Percentiles rank a stretch among this genome's conserved stretches.
These are phyloP conservation scores for Teratosphaeriaceae sp. DNA, from an alignment of 2,329 filamentous ascomycete species.

Conservation along the genomic window DNA sequence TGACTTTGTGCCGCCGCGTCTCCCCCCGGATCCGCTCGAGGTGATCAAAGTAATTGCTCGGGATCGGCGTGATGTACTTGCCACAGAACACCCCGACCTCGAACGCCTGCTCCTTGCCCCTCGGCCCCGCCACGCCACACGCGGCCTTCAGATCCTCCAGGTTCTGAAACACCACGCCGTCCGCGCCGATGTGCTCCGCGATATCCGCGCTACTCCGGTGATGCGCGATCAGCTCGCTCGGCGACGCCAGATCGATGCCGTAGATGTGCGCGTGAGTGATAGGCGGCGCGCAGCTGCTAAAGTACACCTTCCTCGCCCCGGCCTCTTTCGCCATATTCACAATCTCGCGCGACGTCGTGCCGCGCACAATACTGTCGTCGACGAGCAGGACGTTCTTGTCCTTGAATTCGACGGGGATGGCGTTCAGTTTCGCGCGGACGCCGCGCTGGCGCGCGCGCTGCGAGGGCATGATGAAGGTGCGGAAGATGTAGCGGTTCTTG, in stretches of 20 bases:
- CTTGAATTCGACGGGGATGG: conserved; percentile 78
- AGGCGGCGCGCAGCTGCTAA: conserved; percentile 74
- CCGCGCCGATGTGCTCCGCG: conserved; percentile 62
- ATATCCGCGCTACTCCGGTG: conserved; percentile 56
- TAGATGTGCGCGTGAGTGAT: conserved; percentile 84
- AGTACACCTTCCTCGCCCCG: conserved; percentile 73
- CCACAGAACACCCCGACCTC: conserved; percentile 92
- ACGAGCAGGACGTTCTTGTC: conserved; percentile 75
- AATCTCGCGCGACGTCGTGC: conserved; percentile 74
- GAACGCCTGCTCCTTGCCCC: conserved; percentile 57
- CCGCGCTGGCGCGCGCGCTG: conserved; percentile 76
- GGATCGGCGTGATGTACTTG: conserved; percentile 74
- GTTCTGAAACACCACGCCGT: conserved; percentile 69
- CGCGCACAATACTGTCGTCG: conserved; percentile 84
- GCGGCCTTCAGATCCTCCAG: conserved; percentile 74
- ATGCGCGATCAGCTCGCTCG: conserved; percentile 64
- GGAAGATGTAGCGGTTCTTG: conserved; percentile 84
- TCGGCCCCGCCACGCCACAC: conserved; percentile 64
- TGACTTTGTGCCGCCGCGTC: conserved; percentile 59
- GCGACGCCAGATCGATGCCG: conserved; percentile 68
- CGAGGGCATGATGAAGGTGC: conserved; percentile 81
- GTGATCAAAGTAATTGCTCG: conserved; percentile 74
- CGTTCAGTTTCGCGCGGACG: conserved; percentile 81
- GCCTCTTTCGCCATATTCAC: conserved; percentile 79
- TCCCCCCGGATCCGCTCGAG: conserved; percentile 66